Conservation (phyloP, 345 rosid genomes). For the Chamaenerion angustifolium region DNA sequence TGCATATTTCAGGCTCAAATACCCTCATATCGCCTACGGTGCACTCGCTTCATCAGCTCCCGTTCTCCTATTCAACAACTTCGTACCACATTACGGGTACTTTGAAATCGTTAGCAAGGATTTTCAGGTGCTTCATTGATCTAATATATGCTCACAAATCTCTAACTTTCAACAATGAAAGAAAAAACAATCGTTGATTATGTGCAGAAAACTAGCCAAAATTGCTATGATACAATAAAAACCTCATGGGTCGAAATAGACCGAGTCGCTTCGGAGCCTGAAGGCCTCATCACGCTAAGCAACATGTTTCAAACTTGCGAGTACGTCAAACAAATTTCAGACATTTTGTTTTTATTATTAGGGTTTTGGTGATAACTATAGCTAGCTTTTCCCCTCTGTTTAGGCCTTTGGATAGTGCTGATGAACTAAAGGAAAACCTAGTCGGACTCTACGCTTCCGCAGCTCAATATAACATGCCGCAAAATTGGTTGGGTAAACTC, state of each 20-base stretch:
- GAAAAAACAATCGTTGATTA: no score
- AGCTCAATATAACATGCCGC: conserved; percentile 36
- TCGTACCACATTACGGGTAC: conserved; percentile 33
- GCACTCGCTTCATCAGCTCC: conserved; percentile 73
- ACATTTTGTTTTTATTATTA: no score
- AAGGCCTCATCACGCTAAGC: conserved; percentile 19
- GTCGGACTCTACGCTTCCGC: conserved; percentile 16
- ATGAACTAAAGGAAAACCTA: conserved; percentile 17
- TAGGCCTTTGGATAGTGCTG: conserved; percentile 18
- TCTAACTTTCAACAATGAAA: neutral
- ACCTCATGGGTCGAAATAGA: conserved; percentile 19
- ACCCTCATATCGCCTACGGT: conserved; percentile 48
- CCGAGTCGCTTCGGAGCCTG: conserved; percentile 9
- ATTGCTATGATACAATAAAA: conserved; percentile 16
- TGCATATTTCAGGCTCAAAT: conserved; percentile 57
- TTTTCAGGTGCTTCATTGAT: conserved; percentile 20
- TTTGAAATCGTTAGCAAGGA: conserved; percentile 35
- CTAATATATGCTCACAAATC: no score
- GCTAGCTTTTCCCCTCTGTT: neutral
- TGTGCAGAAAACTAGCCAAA: conserved; percentile 18
- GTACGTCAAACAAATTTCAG: conserved; percentile 5
- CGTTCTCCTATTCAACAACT: conserved; percentile 35
- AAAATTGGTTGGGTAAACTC: conserved; percentile 20
- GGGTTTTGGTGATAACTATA: neutral
- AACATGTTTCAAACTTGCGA: conserved; percentile 19